Conservation (phyloP, 2,329 filamentous ascomycete genomes). For the Claviceps digitariae region DNA sequence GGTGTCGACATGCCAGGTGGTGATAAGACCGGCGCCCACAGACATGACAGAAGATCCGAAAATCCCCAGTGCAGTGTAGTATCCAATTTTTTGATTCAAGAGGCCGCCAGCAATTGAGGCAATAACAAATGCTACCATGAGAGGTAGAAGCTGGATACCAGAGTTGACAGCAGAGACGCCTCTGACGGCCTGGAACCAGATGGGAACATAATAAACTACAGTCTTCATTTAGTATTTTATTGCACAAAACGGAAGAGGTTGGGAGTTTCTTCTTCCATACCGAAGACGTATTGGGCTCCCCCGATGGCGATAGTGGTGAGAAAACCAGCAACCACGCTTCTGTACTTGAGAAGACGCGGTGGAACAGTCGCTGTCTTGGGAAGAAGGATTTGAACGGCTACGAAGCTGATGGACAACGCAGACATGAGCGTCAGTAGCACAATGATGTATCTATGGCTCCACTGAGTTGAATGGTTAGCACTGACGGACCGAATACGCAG, state of each 20-base stretch:
- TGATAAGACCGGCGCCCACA: constrained; percentile 42
- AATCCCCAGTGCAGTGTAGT: constrained; percentile 46
- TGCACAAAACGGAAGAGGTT: background rate
- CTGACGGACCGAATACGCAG: constrained; percentile 6
- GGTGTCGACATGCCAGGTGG: constrained; percentile 35
- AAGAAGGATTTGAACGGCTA: constrained; percentile 20
- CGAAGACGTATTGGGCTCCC: background rate
- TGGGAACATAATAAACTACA: background rate
- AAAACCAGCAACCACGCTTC: constrained; percentile 22
- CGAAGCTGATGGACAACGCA: constrained; percentile 27
- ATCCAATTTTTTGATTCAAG: constrained; percentile 39
- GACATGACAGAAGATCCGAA: constrained; percentile 34
- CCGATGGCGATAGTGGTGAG: constrained; percentile 7
- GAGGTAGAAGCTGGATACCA: constrained; percentile 42
- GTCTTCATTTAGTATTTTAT: background rate
- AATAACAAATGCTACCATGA: constrained; percentile 41
- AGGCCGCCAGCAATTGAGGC: constrained; percentile 35
- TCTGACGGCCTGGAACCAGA: constrained; percentile 38
- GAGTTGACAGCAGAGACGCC: constrained; percentile 38
- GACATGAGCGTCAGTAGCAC: constrained; percentile 25
- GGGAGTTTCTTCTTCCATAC: constrained; percentile 13
- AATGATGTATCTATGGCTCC: background rate
- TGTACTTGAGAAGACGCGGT: constrained; percentile 25
- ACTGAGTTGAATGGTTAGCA: background rate
- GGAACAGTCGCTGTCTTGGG: constrained; percentile 25